Evolutionary conservation across 371 early-diverging fungal genomes (phyloP).

Genomic region (Nematocida major): DNA sequence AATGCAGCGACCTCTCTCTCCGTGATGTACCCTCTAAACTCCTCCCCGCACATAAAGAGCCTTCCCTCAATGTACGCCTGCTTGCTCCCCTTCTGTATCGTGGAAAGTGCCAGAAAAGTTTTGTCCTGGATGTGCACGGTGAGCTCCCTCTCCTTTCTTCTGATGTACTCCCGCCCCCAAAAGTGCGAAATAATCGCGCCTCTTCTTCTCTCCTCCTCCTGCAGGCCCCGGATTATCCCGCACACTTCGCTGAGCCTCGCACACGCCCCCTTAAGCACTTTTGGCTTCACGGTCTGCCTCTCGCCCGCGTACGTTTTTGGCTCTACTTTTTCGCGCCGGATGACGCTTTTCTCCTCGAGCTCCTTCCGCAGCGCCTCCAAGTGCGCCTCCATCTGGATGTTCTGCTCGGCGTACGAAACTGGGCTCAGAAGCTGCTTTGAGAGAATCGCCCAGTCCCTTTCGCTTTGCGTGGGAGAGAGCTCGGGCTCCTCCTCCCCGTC

Average conservation of each 20-base stretch:
- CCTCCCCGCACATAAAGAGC: conserved; percentile 2
- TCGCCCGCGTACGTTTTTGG: conserved; percentile 4
- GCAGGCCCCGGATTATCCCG: conserved; percentile 32
- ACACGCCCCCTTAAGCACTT: not conserved
- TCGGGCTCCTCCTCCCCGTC: conserved; percentile 31
- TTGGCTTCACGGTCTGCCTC: conserved; percentile 9
- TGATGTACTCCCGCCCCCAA: conserved; percentile 26
- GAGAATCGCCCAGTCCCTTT: conserved; percentile 9
- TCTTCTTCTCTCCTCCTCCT: conserved; percentile 28
- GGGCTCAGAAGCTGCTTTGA: conserved; percentile 28
- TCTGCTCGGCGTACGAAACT: conserved; percentile 28
- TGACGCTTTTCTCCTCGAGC: conserved; percentile 21
- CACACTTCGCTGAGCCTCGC: conserved; percentile 33
- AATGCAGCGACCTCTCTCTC: conserved; percentile 3
- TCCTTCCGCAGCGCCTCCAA: conserved; percentile 33
- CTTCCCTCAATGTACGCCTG: conserved; percentile 5
- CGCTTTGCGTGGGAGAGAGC: not conserved
- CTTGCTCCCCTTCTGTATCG: not conserved
- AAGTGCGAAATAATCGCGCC: conserved; percentile 32
- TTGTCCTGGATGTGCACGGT: conserved; percentile 23
- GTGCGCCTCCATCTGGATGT: conserved; percentile 51
- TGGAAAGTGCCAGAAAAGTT: not conserved
- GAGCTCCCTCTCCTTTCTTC: conserved; percentile 12
- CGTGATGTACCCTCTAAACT: conserved; percentile 34
- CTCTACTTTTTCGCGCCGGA: conserved; percentile 43